Percentiles rank a stretch among this genome's conserved stretches.
Conservation (phyloP, 495 filamentous ascomycete genomes). For the Trichoderma orchidacearum region DNA sequence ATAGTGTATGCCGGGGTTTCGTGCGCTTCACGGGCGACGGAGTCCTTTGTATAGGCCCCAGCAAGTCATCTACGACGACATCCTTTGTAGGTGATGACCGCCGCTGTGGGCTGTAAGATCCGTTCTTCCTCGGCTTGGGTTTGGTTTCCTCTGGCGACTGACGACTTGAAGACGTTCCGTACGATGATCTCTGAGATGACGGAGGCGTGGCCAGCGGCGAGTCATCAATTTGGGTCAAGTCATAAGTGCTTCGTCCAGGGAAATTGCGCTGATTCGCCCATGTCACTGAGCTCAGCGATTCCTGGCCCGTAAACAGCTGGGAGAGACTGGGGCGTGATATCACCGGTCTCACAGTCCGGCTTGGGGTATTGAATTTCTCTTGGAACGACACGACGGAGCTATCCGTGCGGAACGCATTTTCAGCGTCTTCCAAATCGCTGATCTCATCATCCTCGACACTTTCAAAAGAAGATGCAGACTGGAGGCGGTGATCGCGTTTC, state of each 20-base stretch:
- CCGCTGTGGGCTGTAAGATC: neutral
- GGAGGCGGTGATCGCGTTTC: neutral
- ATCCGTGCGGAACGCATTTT: neutral
- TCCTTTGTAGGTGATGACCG: slow-evolving; percentile 28
- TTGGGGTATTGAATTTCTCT: neutral
- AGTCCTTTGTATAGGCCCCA: slow-evolving; percentile 39
- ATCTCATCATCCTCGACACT: neutral
- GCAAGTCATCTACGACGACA: slow-evolving; percentile 39
- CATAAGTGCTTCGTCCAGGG: neutral
- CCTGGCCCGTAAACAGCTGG: neutral
- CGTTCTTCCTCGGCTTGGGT: neutral
- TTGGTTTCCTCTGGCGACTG: neutral
- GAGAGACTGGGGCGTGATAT: neutral
- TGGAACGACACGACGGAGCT: neutral
- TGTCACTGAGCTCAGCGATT: neutral
- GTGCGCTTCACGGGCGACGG: slow-evolving; percentile 35
- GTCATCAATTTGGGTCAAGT: neutral
- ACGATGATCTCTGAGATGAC: neutral
- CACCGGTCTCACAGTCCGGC: neutral
- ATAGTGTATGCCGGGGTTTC: slow-evolving; percentile 37
- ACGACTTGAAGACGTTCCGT: neutral
- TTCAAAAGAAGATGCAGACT: neutral
- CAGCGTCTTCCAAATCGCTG: neutral
- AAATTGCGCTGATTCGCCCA: neutral
- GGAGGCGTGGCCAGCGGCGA: neutral